Percentiles rank a stretch among this genome's conserved stretches.
Evolutionary conservation across 2,329 filamentous ascomycete genomes (phyloP).

Genomic region (Fusarium globosum): DNA sequence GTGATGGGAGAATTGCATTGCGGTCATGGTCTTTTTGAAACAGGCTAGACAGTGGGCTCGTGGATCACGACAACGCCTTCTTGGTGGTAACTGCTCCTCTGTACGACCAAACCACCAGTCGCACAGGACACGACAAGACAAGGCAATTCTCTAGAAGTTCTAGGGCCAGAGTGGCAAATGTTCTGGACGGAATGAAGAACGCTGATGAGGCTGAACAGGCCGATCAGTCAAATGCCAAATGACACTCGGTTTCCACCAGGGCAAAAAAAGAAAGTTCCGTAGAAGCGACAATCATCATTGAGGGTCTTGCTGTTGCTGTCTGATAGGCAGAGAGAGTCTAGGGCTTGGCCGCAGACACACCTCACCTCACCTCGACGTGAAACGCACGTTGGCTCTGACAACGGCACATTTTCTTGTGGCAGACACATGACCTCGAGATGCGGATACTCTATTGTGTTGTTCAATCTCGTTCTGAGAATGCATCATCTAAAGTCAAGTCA

Average conservation of each 20-base stretch:
- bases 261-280: slow-evolving; percentile 23
- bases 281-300: slow-evolving; percentile 16
- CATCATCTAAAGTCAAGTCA: slow-evolving; percentile 2
- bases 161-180: slow-evolving; percentile 27
- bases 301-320: slow-evolving; percentile 19
- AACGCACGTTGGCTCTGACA: slow-evolving; percentile 23
- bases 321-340: slow-evolving; percentile 21
- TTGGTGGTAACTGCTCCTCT: slow-evolving; percentile 9
- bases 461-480: not conserved
- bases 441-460: not conserved
- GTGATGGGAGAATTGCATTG: slow-evolving; percentile 19
- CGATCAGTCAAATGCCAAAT: slow-evolving; percentile 22
- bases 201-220: slow-evolving; percentile 31
- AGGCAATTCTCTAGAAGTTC: slow-evolving; percentile 2
- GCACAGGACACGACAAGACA: not conserved
- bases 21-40: slow-evolving; percentile 33
- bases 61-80: slow-evolving; percentile 14
- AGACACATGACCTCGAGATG: slow-evolving; percentile 2
- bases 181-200: slow-evolving; percentile 36
- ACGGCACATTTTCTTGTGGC: slow-evolving; percentile 11
- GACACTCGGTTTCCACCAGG: slow-evolving; percentile 16
- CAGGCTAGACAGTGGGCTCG: slow-evolving; percentile 27
- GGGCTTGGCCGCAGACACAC: slow-evolving; percentile 22
- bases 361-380: slow-evolving; percentile 6
- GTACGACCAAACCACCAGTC: slow-evolving; percentile 1